Conservation (phyloP, 2,329 filamentous ascomycete genomes). For the Knoxdaviesia capensis region DNA sequence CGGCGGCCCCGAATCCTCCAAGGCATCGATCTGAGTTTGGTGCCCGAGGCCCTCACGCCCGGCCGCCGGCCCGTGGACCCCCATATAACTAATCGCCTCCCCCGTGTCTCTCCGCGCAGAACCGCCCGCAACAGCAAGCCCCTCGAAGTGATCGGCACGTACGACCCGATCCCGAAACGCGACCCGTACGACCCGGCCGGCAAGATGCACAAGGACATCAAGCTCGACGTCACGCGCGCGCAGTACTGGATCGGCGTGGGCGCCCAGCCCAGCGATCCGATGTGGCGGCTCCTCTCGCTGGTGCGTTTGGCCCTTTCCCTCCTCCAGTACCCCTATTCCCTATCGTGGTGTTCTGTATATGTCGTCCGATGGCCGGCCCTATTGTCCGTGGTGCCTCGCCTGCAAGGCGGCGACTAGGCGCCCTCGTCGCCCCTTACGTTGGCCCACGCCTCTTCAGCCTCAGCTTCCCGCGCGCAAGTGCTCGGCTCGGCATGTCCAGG, state of each 20-base stretch:
- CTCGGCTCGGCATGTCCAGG: too few relatives aligned
- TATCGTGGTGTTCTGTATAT: too few relatives aligned
- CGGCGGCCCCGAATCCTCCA: too few relatives aligned
- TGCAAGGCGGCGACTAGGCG: too few relatives aligned
- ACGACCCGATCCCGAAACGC: conserved; percentile 45
- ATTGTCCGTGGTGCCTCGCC: too few relatives aligned
- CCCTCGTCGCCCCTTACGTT: too few relatives aligned
- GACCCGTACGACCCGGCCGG: conserved; percentile 40
- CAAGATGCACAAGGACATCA: conserved; percentile 74
- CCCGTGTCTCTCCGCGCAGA: conserved; percentile 21
- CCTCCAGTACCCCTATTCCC: too few relatives aligned
- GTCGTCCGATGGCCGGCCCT: too few relatives aligned
- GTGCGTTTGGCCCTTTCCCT: conserved; percentile 18
- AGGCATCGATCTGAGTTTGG: too few relatives aligned
- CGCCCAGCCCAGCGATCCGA: conserved; percentile 79
- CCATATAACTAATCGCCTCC: not conserved
- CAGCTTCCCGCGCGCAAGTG: too few relatives aligned
- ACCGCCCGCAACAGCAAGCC: conserved; percentile 75
- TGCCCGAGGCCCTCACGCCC: not conserved
- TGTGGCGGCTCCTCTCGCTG: conserved; percentile 73
- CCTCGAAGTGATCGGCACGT: conserved; percentile 77
- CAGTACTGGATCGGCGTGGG: conserved; percentile 96
- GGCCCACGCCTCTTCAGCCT: too few relatives aligned
- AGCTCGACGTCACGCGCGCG: conserved; percentile 60
- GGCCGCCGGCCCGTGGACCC: not conserved